Evolutionary conservation across 2,329 filamentous ascomycete genomes (phyloP).

Genomic region (Berkeleyomyces rouxiae): DNA sequence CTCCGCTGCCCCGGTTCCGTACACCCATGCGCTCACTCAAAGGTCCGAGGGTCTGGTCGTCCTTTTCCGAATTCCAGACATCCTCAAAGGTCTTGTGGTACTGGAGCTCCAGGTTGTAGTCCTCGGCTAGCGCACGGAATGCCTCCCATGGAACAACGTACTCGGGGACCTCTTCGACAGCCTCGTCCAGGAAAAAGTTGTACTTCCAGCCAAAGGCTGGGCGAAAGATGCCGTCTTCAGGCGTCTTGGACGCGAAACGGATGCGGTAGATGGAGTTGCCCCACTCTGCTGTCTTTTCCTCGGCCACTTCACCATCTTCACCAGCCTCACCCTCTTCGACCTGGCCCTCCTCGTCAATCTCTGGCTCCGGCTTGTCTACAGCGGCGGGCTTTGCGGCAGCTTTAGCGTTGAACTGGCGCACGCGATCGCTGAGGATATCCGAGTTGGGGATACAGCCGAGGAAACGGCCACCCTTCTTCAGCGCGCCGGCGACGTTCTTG

Average conservation of each 20-base stretch:
- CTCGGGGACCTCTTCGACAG: slow-evolving; percentile 89
- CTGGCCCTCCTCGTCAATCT: slow-evolving; percentile 21
- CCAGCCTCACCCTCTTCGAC: slow-evolving; percentile 21
- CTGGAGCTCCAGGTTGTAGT: slow-evolving; percentile 90
- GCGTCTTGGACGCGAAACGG: slow-evolving; percentile 68
- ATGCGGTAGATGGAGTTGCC: slow-evolving; percentile 89
- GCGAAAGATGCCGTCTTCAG: slow-evolving; percentile 75
- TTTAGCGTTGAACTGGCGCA: slow-evolving; percentile 52
- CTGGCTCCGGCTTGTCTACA: slow-evolving; percentile 16
- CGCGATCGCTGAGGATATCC: slow-evolving; percentile 65
- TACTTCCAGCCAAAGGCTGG: slow-evolving; percentile 97
- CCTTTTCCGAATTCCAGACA: slow-evolving; percentile 82
- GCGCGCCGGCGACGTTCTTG: slow-evolving; percentile 69
- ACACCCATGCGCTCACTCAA: slow-evolving; percentile 95
- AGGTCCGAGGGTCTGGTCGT: slow-evolving; percentile 62
- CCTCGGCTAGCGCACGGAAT: slow-evolving; percentile 85
- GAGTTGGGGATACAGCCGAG: slow-evolving; percentile 96
- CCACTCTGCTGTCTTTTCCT: slow-evolving; percentile 60
- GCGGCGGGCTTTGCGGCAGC: slow-evolving; percentile 18
- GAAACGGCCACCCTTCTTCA: slow-evolving; percentile 90
- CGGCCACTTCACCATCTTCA: slow-evolving; percentile 36
- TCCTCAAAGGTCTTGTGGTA: slow-evolving; percentile 85
- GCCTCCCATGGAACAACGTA: slow-evolving; percentile 98
- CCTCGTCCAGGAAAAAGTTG: slow-evolving; percentile 88
- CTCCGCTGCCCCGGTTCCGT: slow-evolving; percentile 49